phyloP scores from a whole-genome alignment of 768 basidiomycete species.

The Amyloporia xantha region DNA sequence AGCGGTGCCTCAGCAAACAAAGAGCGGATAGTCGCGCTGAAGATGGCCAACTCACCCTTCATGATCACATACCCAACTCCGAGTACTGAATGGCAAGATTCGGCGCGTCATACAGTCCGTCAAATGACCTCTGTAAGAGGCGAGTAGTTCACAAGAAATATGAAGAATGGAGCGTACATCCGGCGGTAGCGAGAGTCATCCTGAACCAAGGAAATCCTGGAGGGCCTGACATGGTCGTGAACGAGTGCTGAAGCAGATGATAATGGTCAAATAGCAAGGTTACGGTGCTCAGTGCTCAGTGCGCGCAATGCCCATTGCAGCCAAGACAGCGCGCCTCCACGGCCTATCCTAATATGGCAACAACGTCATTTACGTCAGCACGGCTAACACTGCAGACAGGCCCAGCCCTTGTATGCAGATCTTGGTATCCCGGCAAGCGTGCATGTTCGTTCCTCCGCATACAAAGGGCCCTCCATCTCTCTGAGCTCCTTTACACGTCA shows the following conservation, averaged over 20 bases:
- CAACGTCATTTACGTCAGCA: not conserved
- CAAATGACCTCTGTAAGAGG: not conserved
- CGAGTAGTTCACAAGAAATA: not conserved
- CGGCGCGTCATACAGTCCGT: not conserved
- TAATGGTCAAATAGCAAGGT: too few species aligned
- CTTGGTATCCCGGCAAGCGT: not conserved
- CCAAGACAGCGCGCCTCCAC: too few species aligned
- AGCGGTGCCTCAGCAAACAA: too few species aligned
- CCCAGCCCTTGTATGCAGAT: not conserved
- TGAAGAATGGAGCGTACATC: constrained; percentile 19
- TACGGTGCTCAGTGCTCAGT: too few species aligned
- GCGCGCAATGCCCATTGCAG: too few species aligned
- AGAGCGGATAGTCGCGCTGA: too few species aligned
- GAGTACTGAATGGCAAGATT: constrained; percentile 21
- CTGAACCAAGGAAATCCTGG: constrained; percentile 27
- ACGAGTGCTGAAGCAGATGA: not conserved
- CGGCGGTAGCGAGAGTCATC: constrained; percentile 20
- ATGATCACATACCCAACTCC: constrained; percentile 27
- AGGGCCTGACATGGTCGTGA: constrained; percentile 17
- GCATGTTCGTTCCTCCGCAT: not conserved
- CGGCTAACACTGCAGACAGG: not conserved
- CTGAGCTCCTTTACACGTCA: not conserved
- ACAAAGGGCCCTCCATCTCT: not conserved
- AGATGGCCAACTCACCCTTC: constrained; percentile 17
- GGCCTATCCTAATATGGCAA: too few species aligned